These are phyloP conservation scores for Ganoderma leucocontextum DNA, from an alignment of 1,284 basidiomycete genomes.

Conservation along the genomic window DNA sequence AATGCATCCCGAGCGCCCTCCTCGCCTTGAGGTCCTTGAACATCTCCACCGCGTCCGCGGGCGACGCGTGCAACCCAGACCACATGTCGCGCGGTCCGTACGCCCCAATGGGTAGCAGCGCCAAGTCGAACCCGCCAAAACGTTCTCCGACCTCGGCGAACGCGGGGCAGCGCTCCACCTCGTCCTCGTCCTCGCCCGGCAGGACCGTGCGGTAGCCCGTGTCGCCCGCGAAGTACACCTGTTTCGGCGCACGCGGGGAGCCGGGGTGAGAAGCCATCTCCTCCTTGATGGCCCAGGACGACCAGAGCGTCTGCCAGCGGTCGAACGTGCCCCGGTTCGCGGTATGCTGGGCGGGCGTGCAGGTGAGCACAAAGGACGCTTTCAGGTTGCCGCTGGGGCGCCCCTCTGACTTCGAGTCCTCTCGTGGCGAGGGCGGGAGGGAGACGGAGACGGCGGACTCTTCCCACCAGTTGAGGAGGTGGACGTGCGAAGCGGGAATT, in stretches of 20 bases:
- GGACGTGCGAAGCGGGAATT: slow-evolving; percentile 51
- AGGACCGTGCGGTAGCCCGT: slow-evolving; percentile 64
- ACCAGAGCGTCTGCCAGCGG: slow-evolving; percentile 64
- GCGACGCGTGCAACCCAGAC: slow-evolving; percentile 66
- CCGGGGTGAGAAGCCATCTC: slow-evolving; percentile 24
- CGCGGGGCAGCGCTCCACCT: slow-evolving; percentile 67
- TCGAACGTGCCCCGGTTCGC: slow-evolving; percentile 58
- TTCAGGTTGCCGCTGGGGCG: background rate
- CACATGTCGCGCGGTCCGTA: slow-evolving; percentile 67
- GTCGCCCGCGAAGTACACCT: slow-evolving; percentile 76
- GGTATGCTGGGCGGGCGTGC: slow-evolving; percentile 58
- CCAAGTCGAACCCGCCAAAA: slow-evolving; percentile 68
- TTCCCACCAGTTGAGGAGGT: slow-evolving; percentile 81
- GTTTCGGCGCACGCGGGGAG: slow-evolving; percentile 34
- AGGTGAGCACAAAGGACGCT: slow-evolving; percentile 41
- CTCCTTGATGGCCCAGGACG: slow-evolving; percentile 64
- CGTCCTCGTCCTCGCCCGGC: slow-evolving; percentile 58
- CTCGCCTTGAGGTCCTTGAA: slow-evolving; percentile 68
- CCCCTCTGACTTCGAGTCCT: background rate
- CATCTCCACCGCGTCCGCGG: slow-evolving; percentile 69
- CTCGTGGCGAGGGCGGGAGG: slow-evolving; percentile 11
- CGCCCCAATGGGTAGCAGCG: slow-evolving; percentile 77
- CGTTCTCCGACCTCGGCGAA: slow-evolving; percentile 72
- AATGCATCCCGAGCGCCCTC: slow-evolving; percentile 74
- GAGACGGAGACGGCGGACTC: slow-evolving; percentile 30